Base-by-base conservation (phyloP, 345 rosid species). In the Combretum micranthum region DNA sequence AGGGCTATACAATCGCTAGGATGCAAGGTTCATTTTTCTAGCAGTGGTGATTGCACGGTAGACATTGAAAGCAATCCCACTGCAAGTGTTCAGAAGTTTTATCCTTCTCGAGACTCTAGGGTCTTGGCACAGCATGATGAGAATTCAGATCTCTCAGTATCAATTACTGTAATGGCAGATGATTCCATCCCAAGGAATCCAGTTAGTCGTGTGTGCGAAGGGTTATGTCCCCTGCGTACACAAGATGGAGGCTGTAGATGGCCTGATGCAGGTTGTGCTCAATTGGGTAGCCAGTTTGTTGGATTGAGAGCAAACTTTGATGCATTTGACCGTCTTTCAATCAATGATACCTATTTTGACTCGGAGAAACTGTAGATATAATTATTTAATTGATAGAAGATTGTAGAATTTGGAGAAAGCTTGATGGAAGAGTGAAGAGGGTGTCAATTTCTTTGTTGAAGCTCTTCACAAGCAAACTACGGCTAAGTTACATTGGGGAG, bases 191-290 rank as follows among this genome's bases (percentile, higher is more conserved):
- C 82, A 3, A 57, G 66, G 59, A 76, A 64, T 55, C 73, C 77
- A 15, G 25, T 68, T 17, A 56, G 67, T 53, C 66, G 71, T 25
- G 77, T 76, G 15, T 83, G 94, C 67, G 91, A 83, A 70, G 65
- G 75, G 48, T 49, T 85, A 69, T 89, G 98, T 57, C 95, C 93
- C 0, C 57, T 81, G 68, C 77, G 84, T 56, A 47, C 90, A 32
- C 74, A 73, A 20, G 88, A 90, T 50, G 91, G 90, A 69, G 85
- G 78, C 32, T 93, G 99, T 66, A 69, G 77, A 50, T 85, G 99
- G 97, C 97, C 99, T 2, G 96, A 89, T 53, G 92, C 88, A 6
- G 85, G 80, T 20, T 93, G 99, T 79, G 90, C 90, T 53, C 96
- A 82, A 65, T 65, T 77, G 13, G 70, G 86, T 63, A 83, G 92